Evolutionary conservation across 306 rosid species (phyloP).

Genomic region (Cicer chorassanicum): DNA sequence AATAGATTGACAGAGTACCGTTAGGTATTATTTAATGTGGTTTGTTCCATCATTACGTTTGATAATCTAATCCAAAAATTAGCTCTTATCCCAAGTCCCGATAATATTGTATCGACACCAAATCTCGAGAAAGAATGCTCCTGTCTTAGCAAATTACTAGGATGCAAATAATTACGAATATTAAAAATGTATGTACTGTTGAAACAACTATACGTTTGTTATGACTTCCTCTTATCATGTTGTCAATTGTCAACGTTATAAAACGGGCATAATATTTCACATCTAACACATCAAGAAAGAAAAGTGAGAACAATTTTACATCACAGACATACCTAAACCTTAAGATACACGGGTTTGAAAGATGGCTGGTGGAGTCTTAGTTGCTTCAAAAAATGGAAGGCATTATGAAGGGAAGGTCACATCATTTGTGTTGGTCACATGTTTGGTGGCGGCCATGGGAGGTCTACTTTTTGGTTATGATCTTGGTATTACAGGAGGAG

Average conservation of each 20-base stretch:
- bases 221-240: background rate
- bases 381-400: background rate
- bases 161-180: background rate
- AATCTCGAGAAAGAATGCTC: background rate
- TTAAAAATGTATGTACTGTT: background rate
- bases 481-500: background rate
- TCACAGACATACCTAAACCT: background rate
- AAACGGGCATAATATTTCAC: background rate
- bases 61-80: background rate
- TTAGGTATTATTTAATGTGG: background rate
- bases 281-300: background rate
- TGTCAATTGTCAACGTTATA: background rate
- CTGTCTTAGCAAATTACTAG: background rate
- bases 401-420: conserved; percentile 36
- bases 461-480: conserved; percentile 35
- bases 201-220: background rate
- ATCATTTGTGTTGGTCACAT: conserved; percentile 24
- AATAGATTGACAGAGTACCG: background rate
- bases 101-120: background rate
- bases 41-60: background rate
- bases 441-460: conserved; percentile 44
- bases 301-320: background rate
- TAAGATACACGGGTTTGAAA: background rate
- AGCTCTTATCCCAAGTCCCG: background rate
- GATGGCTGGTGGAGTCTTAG: conserved; percentile 29